Evolutionary conservation across 371 early-diverging fungal species (phyloP).

Genomic region (Mortierella sp.): DNA sequence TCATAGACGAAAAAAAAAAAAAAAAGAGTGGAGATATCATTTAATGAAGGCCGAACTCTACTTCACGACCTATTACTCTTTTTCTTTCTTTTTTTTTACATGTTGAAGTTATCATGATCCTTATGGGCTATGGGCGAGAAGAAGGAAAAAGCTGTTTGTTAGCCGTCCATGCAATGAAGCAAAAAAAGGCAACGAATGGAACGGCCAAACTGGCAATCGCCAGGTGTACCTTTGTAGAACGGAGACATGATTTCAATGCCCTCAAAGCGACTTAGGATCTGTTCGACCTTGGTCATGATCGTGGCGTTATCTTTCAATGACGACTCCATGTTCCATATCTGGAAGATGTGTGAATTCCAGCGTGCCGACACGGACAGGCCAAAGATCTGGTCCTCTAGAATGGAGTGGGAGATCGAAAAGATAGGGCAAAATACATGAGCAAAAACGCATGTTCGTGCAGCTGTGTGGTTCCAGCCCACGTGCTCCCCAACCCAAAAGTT

Average conservation of each 20-base stretch:
- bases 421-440: no score
- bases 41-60: neutral
- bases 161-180: no score
- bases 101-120: conserved; percentile 52
- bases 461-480: no score
- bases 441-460: no score
- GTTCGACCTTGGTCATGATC: conserved; percentile 57
- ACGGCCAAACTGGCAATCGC: no score
- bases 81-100: conserved; percentile 7
- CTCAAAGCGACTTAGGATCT: conserved; percentile 56
- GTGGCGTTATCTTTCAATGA: conserved; percentile 51
- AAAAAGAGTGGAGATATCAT: no score
- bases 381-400: conserved; percentile 64
- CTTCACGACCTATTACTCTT: neutral
- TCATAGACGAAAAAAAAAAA: neutral
- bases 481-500: no score
- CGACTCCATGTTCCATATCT: conserved; percentile 70
- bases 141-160: neutral
- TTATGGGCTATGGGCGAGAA: conserved; percentile 37
- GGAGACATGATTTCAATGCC: conserved; percentile 64
- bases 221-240: conserved; percentile 77
- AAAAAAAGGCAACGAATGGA: no score
- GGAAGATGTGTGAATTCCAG: conserved; percentile 68
- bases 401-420: no score
- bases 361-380: conserved; percentile 71